Evolutionary conservation across 192 early-diverging fungal species (phyloP), one percentile per base, ranked within the genome.

Genomic region (Martensiomyces pterosporus): DNA sequence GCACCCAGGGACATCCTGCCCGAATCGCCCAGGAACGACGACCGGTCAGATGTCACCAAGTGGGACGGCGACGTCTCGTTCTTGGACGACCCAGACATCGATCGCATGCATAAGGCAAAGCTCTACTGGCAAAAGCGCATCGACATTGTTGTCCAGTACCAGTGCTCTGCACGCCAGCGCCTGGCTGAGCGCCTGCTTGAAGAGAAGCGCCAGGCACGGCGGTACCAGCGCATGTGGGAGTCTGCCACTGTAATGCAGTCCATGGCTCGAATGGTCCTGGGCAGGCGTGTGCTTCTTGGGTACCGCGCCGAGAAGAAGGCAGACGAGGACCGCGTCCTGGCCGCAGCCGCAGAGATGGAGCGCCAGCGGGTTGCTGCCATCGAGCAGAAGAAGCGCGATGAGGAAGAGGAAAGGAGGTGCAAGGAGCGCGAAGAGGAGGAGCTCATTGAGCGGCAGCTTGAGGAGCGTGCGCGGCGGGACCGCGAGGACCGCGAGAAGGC

Each of bases 171-270:
- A 0, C 48, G 79, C 23, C 49, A 71, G 59, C 23, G 65, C 16
- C 35, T 80, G 56, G 73, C 72, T 22, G 70, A 83, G 42, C 63
- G 75, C n/a, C 52, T 64, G 8, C 52, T 79, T 24, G 67, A 68
- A 49, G 68, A 82, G 27, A 64, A 65, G 43, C 58, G 73, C 9
- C 64, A 76, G 29, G 69, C 80, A 2, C 71, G 71, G 15, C 55
- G 68, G 24, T 76, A 78, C 44, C 67, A 78, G 53, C 64, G 70
- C 10, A 79, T 82, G 67, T 74, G 78, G 2, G 74, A 77, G 4
- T 67, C 60, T 9, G 59, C 68, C 1, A 68, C 52, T 8, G 47
- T 47, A 5, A 72, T 76, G 60, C 87, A 89, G 61, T 61, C 76
- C 1, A 65, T 79, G 38, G 62, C 66, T 2, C 80, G 85, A 37